These are phyloP conservation scores for Bremia lactucae DNA, from an alignment of 352 stramenopile genomes.

Conservation along the genomic window DNA sequence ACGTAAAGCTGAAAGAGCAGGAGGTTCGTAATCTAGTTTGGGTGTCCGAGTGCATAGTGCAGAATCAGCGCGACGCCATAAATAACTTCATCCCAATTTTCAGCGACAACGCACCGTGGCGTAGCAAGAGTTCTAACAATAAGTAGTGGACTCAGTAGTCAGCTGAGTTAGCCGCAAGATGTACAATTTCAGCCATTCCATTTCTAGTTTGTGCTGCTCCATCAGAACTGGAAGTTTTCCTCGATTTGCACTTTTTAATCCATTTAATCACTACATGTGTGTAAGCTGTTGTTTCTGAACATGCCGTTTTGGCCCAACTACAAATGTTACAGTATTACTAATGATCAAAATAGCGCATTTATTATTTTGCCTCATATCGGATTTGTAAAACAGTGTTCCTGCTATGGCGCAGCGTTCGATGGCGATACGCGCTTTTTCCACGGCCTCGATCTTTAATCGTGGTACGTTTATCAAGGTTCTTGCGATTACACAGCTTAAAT, in stretches of 20 bases:
- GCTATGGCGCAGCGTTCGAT: constrained; percentile 7
- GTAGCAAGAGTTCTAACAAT: constrained; percentile 55
- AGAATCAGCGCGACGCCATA: constrained; percentile 98
- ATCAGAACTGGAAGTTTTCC: no score
- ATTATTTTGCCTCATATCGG: no score
- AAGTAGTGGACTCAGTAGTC: neutral
- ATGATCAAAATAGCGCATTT: no score
- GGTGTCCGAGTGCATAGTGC: constrained; percentile 98
- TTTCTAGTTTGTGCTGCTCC: no score
- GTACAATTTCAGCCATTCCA: no score
- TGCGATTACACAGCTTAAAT: neutral
- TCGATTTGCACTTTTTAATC: no score
- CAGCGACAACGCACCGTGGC: constrained; percentile 91
- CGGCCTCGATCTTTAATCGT: constrained; percentile 49
- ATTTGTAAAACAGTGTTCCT: no score
- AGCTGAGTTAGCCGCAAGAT: no score
- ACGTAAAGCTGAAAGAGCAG: constrained; percentile 99
- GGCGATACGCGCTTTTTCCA: constrained; percentile 32
- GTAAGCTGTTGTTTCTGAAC: no score
- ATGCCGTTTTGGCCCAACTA: no score
- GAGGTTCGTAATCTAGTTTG: constrained; percentile 99
- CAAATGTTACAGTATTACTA: no score
- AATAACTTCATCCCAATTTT: constrained; percentile 99
- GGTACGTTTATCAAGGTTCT: constrained; percentile 16
- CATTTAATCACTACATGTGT: no score